A percentile compares a stretch with the other conserved stretches of the same genome.
phyloP scores from a whole-genome alignment of 1,284 basidiomycete genomes.

The Fomes fomentarius region DNA sequence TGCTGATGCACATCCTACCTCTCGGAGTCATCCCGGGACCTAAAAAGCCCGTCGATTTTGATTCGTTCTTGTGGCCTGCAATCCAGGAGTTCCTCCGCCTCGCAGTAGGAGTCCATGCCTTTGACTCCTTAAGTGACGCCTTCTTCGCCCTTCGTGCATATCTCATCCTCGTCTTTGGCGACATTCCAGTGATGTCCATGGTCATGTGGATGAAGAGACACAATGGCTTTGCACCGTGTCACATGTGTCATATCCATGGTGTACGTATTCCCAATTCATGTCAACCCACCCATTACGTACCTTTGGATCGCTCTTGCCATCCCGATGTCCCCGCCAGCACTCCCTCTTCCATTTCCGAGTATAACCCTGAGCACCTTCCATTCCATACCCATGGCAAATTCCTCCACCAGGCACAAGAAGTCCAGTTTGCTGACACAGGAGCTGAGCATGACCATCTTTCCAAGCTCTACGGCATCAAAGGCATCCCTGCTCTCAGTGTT shows the following conservation, averaged over 20 bases:
- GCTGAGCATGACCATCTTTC: constrained; percentile 31
- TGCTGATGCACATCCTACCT: constrained; percentile 37
- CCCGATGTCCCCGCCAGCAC: constrained; percentile 2
- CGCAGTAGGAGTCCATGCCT: constrained; percentile 37
- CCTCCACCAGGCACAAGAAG: constrained; percentile 35
- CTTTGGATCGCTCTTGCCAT: constrained; percentile 26
- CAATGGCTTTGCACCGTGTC: constrained; percentile 45
- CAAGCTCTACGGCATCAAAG: constrained; percentile 45
- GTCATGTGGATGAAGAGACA: constrained; percentile 46
- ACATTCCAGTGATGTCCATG: constrained; percentile 39
- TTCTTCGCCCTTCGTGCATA: constrained; percentile 41
- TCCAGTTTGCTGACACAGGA: constrained; percentile 32
- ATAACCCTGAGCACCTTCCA: constrained; percentile 41
- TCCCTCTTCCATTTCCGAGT: constrained; percentile 14
- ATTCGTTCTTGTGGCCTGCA: constrained; percentile 45
- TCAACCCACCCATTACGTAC: constrained; percentile 40
- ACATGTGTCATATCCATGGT: constrained; percentile 44
- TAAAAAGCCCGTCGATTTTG: constrained; percentile 42
- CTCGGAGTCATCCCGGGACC: constrained; percentile 47
- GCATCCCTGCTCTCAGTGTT: constrained; percentile 35
- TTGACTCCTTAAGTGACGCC: constrained; percentile 28
- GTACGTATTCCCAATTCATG: constrained; percentile 30
- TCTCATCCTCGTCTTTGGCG: constrained; percentile 43
- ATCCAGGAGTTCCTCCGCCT: constrained; percentile 41
- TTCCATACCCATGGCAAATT: constrained; percentile 39